Evolutionary conservation across 2,329 filamentous ascomycete genomes (phyloP).

Genomic region (Pseudogymnoascus verrucosus): DNA sequence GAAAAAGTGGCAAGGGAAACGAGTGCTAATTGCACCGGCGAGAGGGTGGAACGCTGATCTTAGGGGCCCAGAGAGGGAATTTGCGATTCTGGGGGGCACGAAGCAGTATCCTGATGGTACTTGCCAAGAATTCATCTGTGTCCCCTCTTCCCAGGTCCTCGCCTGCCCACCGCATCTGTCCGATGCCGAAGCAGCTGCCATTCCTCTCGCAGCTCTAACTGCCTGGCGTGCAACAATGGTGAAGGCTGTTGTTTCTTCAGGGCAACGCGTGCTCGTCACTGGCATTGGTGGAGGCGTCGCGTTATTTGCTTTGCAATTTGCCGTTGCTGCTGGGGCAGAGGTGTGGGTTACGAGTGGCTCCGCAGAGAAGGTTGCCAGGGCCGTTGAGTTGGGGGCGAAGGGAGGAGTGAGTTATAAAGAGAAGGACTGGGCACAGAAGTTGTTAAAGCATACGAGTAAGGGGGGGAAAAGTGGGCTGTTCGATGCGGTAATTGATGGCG

Average conservation of each 20-base stretch:
- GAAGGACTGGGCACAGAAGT: constrained; percentile 66
- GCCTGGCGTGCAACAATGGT: constrained; percentile 75
- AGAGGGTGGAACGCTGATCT: constrained; percentile 64
- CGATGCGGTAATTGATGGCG: constrained; percentile 80
- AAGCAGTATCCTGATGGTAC: constrained; percentile 56
- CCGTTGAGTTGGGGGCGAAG: constrained; percentile 60
- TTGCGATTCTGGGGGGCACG: constrained; percentile 59
- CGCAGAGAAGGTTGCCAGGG: constrained; percentile 59
- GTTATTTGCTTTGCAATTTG: constrained; percentile 69
- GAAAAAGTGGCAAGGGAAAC: constrained; percentile 46
- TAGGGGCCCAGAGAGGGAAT: constrained; percentile 60
- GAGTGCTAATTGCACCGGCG: constrained; percentile 68
- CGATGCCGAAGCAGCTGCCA: constrained; percentile 65
- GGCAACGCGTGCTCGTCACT: constrained; percentile 70
- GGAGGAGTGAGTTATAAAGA: constrained; percentile 73
- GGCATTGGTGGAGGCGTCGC: constrained; percentile 88
- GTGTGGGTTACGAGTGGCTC: constrained; percentile 37
- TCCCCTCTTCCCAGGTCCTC: constrained; percentile 64
- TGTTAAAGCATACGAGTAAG: constrained; percentile 42
- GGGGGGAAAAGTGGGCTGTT: constrained; percentile 43
- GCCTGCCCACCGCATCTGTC: constrained; percentile 62
- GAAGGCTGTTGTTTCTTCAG: constrained; percentile 53
- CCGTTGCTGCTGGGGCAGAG: constrained; percentile 55
- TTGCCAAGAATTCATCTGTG: constrained; percentile 60
- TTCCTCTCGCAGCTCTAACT: constrained; percentile 75